Evolutionary conservation across 306 rosid genomes (phyloP).

Genomic region (Canavalia gladiata): DNA sequence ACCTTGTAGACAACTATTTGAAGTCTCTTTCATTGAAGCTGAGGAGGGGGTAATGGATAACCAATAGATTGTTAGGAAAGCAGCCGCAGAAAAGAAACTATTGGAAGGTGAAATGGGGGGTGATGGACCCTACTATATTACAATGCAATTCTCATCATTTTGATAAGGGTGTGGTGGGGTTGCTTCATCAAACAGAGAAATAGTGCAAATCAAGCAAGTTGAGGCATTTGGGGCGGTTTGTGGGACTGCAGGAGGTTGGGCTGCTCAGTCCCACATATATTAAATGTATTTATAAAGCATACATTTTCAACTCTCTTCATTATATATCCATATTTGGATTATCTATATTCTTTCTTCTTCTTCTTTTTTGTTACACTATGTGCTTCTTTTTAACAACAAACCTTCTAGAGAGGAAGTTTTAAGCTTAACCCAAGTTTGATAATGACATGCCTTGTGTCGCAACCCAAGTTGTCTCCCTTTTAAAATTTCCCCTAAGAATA

Average conservation of each 20-base stretch:
- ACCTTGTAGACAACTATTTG: conserved; percentile 44
- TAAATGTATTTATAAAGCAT: conserved; percentile 59
- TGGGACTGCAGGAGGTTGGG: conserved; percentile 79
- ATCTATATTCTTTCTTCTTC: conserved; percentile 26
- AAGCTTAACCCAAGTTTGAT: conserved; percentile 50
- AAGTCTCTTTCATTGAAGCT: conserved; percentile 51
- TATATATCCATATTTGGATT: conserved; percentile 46
- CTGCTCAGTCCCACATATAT: conserved; percentile 64
- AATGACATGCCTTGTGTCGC: conserved; percentile 62
- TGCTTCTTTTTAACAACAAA: conserved; percentile 35
- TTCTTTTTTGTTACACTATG: not conserved
- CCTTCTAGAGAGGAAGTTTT: conserved; percentile 55
- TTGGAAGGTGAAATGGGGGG: conserved; percentile 55
- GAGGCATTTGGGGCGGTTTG: conserved; percentile 86
- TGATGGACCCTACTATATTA: conserved; percentile 48
- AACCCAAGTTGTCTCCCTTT: conserved; percentile 52
- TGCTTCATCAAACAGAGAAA: conserved; percentile 79
- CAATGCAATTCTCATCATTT: conserved; percentile 52
- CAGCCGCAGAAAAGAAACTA: conserved; percentile 57
- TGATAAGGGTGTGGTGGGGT: conserved; percentile 74
- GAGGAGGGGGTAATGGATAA: conserved; percentile 46
- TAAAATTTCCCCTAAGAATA: conserved; percentile 36
- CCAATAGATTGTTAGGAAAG: conserved; percentile 62
- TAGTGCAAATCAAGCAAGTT: conserved; percentile 78
- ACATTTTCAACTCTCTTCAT: conserved; percentile 59